Evolutionary conservation across 352 stramenopile species (phyloP), one percentile per base, ranked within the genome.

Genomic region (Globisporangium canariense): DNA sequence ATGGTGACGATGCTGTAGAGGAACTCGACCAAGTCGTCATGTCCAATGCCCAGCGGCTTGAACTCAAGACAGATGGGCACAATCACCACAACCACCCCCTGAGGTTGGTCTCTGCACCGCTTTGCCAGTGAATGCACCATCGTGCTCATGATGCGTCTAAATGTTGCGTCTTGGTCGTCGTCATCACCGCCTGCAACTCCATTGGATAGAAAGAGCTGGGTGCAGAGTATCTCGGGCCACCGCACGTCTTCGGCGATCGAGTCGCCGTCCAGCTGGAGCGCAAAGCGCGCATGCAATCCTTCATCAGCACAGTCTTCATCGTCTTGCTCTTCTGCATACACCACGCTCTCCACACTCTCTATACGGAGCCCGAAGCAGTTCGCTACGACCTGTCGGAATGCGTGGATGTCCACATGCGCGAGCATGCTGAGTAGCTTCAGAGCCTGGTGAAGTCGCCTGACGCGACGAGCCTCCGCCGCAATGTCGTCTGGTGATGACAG

Each of bases 261-360:
- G n/a, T 51, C 57, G 25, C 45, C 57, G n/a, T 40, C 57, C 16
- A 62, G 54, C 20, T 54, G 41, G 43, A 62, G 46, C 54, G 36
- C 36, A 49, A 60, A 60, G 34, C 54, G 34, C 3, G 34, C 36
- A 6, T 22, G 16, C 2, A 32, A 18, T 13, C n/a, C 18, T 16
- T 50, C 54, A 4, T 49, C 54, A 28, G 25, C 25, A 11, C 46
- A n/a, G 34, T 59, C n/a, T 9, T 49, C 32, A 10, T 6, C 34
- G 8, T 38, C 22, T 38, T 36, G 11, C 8, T n/a, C 20, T 2
- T 13, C 22, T 16, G 25, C 28, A 25, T 56, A 40, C 14, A 3
- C 25, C 25, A 40, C 50, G 25, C 50, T 56, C 13, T 56, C 50
- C 5, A 40, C 25, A 2, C 13, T 22, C 28, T 56, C 50, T 11